Percentiles rank a stretch among this genome's conserved stretches.
phyloP scores from a whole-genome alignment of 169 alveolate genomes.

The Toxoplasma gondii region DNA sequence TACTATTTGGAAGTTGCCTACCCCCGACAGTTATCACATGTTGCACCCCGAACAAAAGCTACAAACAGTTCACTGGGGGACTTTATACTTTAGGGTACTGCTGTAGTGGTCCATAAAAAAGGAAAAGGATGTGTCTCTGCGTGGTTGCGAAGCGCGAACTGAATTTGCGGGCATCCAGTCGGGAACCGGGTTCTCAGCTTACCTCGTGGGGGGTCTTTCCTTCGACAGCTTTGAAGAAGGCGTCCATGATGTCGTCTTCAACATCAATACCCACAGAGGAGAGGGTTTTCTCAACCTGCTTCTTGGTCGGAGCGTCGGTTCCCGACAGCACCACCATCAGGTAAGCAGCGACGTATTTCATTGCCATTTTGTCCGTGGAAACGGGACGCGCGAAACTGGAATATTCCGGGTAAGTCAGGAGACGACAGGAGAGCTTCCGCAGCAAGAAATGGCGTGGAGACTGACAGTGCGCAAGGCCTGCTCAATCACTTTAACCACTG shows the following conservation, averaged over 20 bases:
- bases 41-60: no score
- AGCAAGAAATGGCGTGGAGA: slow-evolving; percentile 43
- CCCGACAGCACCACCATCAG: slow-evolving; percentile 78
- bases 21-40: neutral
- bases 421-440: neutral
- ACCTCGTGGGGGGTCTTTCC: slow-evolving; percentile 78
- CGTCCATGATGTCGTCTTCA: slow-evolving; percentile 68
- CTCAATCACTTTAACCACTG: slow-evolving; percentile 36
- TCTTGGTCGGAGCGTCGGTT: slow-evolving; percentile 73
- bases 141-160: no score
- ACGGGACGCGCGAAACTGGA: neutral
- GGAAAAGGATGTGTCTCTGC: no score
- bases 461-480: slow-evolving; percentile 52
- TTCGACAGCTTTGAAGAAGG: slow-evolving; percentile 66
- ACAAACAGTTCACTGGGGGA: no score
- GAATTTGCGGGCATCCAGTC: no score
- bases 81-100: no score
- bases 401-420: neutral
- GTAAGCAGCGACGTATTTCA: slow-evolving; percentile 83
- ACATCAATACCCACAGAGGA: slow-evolving; percentile 75
- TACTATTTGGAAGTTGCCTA: neutral
- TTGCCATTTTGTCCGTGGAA: slow-evolving; percentile 57
- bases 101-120: no score
- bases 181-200: neutral
- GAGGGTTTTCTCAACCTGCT: slow-evolving; percentile 71